Conservation (phyloP, 371 early-diverging fungal genomes). For the Rhizopus arrhizus region DNA sequence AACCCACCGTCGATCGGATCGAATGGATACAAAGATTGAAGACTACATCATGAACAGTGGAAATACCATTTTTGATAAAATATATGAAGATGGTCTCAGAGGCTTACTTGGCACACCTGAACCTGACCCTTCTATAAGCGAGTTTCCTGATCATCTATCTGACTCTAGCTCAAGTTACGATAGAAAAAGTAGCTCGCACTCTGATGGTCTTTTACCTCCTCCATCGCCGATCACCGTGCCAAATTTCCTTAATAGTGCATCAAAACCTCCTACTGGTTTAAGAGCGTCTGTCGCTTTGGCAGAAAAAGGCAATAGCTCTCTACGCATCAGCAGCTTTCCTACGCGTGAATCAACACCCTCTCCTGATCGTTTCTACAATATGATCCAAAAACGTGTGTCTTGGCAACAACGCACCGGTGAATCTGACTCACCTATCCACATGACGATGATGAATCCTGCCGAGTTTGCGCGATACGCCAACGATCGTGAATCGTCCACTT, state of each 20-base stretch:
- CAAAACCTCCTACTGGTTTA: conserved; percentile 17
- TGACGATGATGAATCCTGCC: conserved; percentile 45
- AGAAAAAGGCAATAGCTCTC: conserved; percentile 16
- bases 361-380: conserved; percentile 44
- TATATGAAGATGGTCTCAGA: conserved; percentile 62
- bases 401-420: conserved; percentile 41
- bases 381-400: conserved; percentile 44
- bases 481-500: conserved; percentile 52
- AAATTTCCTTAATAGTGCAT: conserved; percentile 8
- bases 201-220: conserved; percentile 26
- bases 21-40: conserved; percentile 44
- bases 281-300: conserved; percentile 21
- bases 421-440: conserved; percentile 47
- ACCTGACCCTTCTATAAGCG: conserved; percentile 9
- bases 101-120: conserved; percentile 40
- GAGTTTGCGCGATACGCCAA: conserved; percentile 48
- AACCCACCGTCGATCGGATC: conserved; percentile 6
- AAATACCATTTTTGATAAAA: conserved; percentile 62
- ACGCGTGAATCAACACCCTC: conserved; percentile 32
- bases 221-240: conserved; percentile 33
- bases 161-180: conserved; percentile 27
- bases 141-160: conserved; percentile 26
- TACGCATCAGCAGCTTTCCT: conserved; percentile 20
- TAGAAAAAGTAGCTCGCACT: conserved; percentile 24
- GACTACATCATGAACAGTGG: conserved; percentile 52